A percentile compares a stretch with the other conserved stretches of the same genome.
phyloP scores from a whole-genome alignment of 1,139 yeast species.

The Candida smagusa region DNA sequence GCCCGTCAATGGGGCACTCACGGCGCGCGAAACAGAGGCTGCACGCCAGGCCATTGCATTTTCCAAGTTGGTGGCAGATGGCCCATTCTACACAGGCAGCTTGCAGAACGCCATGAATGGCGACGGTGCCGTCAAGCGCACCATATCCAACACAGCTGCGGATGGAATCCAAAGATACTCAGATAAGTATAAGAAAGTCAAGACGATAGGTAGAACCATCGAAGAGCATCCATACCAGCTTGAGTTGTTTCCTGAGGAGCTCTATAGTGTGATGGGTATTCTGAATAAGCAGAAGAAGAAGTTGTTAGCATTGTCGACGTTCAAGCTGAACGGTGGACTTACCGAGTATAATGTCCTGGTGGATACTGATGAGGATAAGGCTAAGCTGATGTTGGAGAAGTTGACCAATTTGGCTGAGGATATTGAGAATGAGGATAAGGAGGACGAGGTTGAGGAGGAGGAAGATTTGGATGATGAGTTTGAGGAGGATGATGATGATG shows the following conservation, averaged over 20 bases:
- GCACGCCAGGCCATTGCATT: conserved; percentile 66
- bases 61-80: conserved; percentile 57
- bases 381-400: conserved; percentile 52
- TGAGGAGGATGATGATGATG: conserved; percentile 68
- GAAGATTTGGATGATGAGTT: conserved; percentile 47
- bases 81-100: conserved; percentile 75
- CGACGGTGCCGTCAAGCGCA: conserved; percentile 10
- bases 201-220: conserved; percentile 72
- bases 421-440: conserved; percentile 41
- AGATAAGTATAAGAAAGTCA: conserved; percentile 68
- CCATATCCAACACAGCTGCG: conserved; percentile 13
- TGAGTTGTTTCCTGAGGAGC: conserved; percentile 75
- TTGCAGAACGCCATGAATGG: conserved; percentile 19
- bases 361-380: conserved; percentile 26
- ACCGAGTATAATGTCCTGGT: conserved; percentile 28
- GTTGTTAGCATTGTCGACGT: conserved; percentile 49
- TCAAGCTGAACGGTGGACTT: conserved; percentile 46
- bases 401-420: conserved; percentile 60
- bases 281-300: conserved; percentile 51
- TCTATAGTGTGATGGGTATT: conserved; percentile 72
- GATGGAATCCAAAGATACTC: conserved; percentile 73
- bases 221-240: conserved; percentile 79
- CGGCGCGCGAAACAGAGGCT: conserved; percentile 52
- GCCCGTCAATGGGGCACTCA: conserved; percentile 69
- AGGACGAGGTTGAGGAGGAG: conserved; percentile 38